These are phyloP conservation scores for Euptelea pleiosperma DNA, from an alignment of 164 flowering plant species.

Conservation along the genomic window DNA sequence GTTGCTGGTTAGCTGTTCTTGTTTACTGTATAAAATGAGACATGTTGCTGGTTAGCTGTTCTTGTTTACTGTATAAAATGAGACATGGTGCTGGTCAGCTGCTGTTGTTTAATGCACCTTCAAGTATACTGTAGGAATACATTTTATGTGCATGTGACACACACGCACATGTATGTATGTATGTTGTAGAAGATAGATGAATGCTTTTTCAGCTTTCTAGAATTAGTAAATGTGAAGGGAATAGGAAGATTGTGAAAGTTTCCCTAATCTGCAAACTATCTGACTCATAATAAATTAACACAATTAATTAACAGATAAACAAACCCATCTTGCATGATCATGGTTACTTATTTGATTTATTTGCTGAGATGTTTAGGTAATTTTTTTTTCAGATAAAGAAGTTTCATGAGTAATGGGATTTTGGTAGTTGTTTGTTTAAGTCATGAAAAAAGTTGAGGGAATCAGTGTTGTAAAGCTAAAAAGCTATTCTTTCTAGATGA, in stretches of 20 bases:
- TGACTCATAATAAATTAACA: background rate
- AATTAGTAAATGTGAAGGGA: background rate
- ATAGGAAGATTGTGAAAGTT: slow-evolving; percentile 10
- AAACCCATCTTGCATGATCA: background rate
- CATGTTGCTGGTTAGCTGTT: background rate
- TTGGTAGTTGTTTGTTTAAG: no score
- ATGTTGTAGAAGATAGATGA: background rate
- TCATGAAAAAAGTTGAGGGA: no score
- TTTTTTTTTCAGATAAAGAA: no score
- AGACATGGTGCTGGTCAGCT: background rate
- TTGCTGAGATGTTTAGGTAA: background rate
- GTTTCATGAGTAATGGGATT: no score
- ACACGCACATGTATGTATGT: background rate
- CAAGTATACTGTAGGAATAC: background rate
- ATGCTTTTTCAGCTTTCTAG: background rate
- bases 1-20: background rate
- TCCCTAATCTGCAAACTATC: slow-evolving; percentile 3
- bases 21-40: background rate
- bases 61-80: background rate
- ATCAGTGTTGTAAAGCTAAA: no score
- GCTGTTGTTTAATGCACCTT: background rate
- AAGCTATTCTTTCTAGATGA: no score
- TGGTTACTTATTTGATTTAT: background rate
- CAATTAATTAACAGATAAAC: background rate
- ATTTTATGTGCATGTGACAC: no score